Conservation (phyloP, 176 grass and related monocot genomes). For the Avena eriantha region DNA sequence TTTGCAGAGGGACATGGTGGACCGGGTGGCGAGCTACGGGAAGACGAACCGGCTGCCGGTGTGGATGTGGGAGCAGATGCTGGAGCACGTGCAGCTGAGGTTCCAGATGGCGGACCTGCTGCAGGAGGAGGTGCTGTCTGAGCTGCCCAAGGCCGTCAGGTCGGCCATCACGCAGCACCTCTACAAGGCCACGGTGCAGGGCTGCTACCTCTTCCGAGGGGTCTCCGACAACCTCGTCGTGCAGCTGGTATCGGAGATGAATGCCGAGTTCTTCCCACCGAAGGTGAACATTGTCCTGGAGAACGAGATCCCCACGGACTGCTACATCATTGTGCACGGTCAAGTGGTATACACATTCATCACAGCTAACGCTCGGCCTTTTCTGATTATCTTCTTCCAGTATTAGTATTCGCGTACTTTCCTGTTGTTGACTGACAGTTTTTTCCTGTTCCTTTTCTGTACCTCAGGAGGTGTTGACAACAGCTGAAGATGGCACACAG, state of each 20-base stretch:
- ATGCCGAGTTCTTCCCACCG: slow-evolving; percentile 54
- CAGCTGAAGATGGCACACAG: slow-evolving; percentile 23
- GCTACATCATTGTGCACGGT: slow-evolving; percentile 61
- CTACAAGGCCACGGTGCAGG: slow-evolving; percentile 22
- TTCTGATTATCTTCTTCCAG: neutral
- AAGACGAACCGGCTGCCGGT: slow-evolving; percentile 38
- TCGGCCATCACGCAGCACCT: slow-evolving; percentile 56
- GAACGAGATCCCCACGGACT: slow-evolving; percentile 56
- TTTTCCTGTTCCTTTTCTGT: neutral
- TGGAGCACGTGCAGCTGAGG: slow-evolving; percentile 56
- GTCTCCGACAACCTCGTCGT: slow-evolving; percentile 44
- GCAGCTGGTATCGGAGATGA: slow-evolving; percentile 56
- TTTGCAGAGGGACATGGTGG: slow-evolving; percentile 48
- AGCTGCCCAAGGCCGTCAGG: slow-evolving; percentile 57
- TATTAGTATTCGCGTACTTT: too few relatives aligned
- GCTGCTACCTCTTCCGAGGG: slow-evolving; percentile 56
- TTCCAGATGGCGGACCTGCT: slow-evolving; percentile 51
- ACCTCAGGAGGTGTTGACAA: slow-evolving; percentile 30
- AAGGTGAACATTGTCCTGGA: slow-evolving; percentile 57
- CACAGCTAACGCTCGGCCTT: neutral
- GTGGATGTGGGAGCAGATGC: slow-evolving; percentile 44
- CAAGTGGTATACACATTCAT: slow-evolving; percentile 36
- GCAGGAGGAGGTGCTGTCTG: slow-evolving; percentile 50
- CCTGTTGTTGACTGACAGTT: neutral
- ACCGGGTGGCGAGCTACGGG: slow-evolving; percentile 38